Base-by-base conservation (phyloP, 2,329 filamentous ascomycete species). In the Botryotinia convoluta region DNA sequence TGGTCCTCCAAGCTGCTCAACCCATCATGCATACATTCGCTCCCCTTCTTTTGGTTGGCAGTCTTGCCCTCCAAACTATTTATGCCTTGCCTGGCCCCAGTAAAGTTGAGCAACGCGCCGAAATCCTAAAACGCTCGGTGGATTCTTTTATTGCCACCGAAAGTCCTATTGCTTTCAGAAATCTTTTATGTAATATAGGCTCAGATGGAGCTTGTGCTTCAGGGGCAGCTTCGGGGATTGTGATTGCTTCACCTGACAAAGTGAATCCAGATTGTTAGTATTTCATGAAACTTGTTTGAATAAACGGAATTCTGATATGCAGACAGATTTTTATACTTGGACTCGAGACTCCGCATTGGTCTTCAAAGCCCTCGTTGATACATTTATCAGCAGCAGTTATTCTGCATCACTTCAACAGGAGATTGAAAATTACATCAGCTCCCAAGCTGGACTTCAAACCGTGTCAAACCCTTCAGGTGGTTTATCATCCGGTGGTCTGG, bases 241-340 rank as follows among this genome's bases (percentile, higher is more conserved):
- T 90, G 26, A 82, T 91, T 78, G 89, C 89, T 26, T 87, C 85
- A 60, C 89, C 89, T 6, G 87, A 85, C 75, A 87, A 82, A 51
- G 76, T 76, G 26, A 82, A 87, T 69, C 89, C 89, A 8, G 83
- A 89, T 77, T 91, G 88, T 90, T 81, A 83, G 77, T 64, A 8
- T 29, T 65, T 51, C 29, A n/a, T 60, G n/a, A 9, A 9, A 73
- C 7, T 32, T 20, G 10, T n/a, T 14, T 32, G 18, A 45, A 22
- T 37, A 14, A 9, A 60, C 3, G 57, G 22, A 10, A 32, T 64
- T 29, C 72, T 77, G 64, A 77, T 62, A 26, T 20, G 29, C 37
- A 16, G 51, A n/a, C 70, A 93, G 91, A 95, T 81, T 94, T 87
- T 79, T 95, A 90, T 79, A 93, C 91, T 1, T 95, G 93, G 93